Evolutionary conservation across 495 filamentous ascomycete species (phyloP), one percentile per base, ranked within the genome.

Genomic region (Aspergillus affinis): DNA sequence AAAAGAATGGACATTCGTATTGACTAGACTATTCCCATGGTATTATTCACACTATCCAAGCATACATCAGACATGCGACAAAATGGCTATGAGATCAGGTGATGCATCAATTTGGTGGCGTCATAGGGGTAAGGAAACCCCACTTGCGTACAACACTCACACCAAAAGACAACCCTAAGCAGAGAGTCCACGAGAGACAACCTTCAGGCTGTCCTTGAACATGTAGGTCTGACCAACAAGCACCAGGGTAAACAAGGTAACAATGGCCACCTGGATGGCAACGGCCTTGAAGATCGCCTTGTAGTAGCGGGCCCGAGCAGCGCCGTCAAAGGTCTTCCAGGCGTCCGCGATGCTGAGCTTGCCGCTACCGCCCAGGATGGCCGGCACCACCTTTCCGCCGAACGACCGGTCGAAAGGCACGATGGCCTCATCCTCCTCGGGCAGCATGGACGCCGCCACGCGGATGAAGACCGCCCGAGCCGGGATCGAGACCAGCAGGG

Each of bases 341-440:
- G 90, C 90, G 62, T 91, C 88, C 29, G 81, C 69, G 69, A 93
- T 80, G 48, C 83, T 83, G 55, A 89, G 78, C 61, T 79, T 82
- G 65, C 89, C 88, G 68, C 81, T 83, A 55, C 90, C 90, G 59
- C 85, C 88, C 7, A 90, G 75, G 48, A 89, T 81, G 20, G 81
- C 83, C 20, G 87, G 82, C 27, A 73, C 68, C 19, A 85, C 79
- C 64, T 83, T 84, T 15, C 84, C 79, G 45, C 79, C 84, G 60
- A 90, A 90, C 50, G 79, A 83, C 51, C 87, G 83, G 74, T 92
- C 89, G 55, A 91, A 90, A n/a, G 86, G 84, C 49, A 92, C 86
- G 59, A 92, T 89, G 4, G 84, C 80, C 70, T 91, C 86, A 50
- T 90, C 75, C 26, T 83, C 79, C 57, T 90, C 87, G 0, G 87